Base-by-base conservation (phyloP, 2,329 filamentous ascomycete species). In the Cytospora piceae region DNA sequence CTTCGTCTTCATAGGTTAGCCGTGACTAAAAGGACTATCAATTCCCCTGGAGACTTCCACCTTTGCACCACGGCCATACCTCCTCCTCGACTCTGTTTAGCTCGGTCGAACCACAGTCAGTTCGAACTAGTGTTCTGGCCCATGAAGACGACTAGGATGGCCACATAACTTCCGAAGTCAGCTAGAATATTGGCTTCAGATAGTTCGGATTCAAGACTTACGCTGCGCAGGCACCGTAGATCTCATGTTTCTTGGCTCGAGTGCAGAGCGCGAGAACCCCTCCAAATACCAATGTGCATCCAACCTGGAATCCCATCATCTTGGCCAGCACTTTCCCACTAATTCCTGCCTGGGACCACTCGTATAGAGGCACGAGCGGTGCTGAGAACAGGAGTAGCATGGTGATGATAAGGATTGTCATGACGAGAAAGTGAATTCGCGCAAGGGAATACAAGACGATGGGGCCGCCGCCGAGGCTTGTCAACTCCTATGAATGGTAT, bases 251-350 rank as follows among this genome's bases (percentile, higher is more conserved):
- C 22, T 58, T 63, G 3, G 61, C 61, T 14, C 53, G 6, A 9
- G 61, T 63, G 12, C 61, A 63, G 20, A 49, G 53, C 9, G 54
- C 31, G 22, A 63, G 39, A 14, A 63, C 61, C 20, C 54, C 42
- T 1, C 61, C 61, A 15, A 63, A 63, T 7, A 58, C 1, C 17
- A 63, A 14, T 9, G 60, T 53, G 17, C 46, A 54, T 12, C 32
- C 46, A 14, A 61, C 59, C 22, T 61, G 59, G 17, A 61, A 53
- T 9, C 59, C 59, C 59, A 61, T 61, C 59, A 61, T 61, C 29
- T 61, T 61, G 5, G 59, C 59, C 2, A 63, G 27, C 0, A 34
- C 49, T 17, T 46, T 46, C 4, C 32, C 17, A 24, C 39, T 24
- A 4, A 53, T 42, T 20, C 6, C 31, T 1, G 0, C 46, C 1